Evolutionary conservation across 2,329 filamentous ascomycete genomes (phyloP), one percentile per base, ranked within the genome.

Genomic region (Clarireedia hainanense): DNA sequence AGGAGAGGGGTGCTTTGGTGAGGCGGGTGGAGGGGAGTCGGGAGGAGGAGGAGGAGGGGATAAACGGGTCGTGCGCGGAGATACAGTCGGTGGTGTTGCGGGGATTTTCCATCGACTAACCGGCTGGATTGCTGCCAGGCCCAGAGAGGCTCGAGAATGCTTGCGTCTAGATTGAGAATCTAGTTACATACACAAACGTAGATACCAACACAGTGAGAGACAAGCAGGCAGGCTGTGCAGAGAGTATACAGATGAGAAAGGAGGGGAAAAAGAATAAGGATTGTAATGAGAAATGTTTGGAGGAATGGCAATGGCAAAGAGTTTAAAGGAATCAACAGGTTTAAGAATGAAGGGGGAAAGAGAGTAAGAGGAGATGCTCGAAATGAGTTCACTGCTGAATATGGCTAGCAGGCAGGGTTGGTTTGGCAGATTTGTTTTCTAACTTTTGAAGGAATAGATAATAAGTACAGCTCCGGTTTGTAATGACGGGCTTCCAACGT

Each of bases 311-410:
- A 58, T 49, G 53, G 39, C 6, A 52, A 48, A 58, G 55, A 56
- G 49, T 37, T 50, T 30, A 12, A 34, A 56, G 57, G 53, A 49
- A 42, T 42, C n/a, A 6, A 42, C 58, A 63, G 62, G 58, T 61
- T 61, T 55, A 63, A 67, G 65, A 69, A 69, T 68, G 66, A 59
- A 65, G 58, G 62, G 65, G 64, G 57, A 64, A 60, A 64, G 58
- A 57, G 52, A 57, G n/a, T 5, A 51, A 47, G 23, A 36, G 26
- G 7, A 46, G 24, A 27, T 17, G n/a, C 34, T 20, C 26, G 23
- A 20, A 34, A 34, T 34, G 30, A 34, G 9, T 34, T 43, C 15
- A 43, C 23, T 5, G 39, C 40, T 54, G 54, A 56, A 58, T 51
- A 59, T 55, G 43, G 54, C 34, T 43, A 55, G 52, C 53, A 58